Evolutionary conservation across 805 yeast species (phyloP), one percentile per base, ranked within the genome.

Genomic region (Torulaspora franciscae): DNA sequence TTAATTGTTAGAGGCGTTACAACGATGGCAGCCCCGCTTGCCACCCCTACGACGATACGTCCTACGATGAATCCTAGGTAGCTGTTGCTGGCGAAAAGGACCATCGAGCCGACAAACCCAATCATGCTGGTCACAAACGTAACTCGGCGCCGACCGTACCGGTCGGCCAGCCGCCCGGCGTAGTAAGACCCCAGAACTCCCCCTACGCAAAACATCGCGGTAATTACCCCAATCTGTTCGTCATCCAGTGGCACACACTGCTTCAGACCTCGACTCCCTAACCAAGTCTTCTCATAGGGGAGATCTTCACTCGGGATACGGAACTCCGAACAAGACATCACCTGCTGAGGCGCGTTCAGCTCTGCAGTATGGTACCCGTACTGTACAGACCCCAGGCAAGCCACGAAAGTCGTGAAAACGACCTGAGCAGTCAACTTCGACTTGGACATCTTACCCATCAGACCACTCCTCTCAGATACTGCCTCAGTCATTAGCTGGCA

Each of bases 361-460:
- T 90, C 97, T 1, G 96, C 83, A 83, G 91, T 82, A 62, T 93
- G 98, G 63, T 85, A 88, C 1, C 99, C 99, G 64, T 83, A 93
- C 64, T 89, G 97, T 9, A 90, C 70, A 2, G 95, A 79, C 2
- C 90, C 89, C 19, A 88, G 58, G 53, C 95, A 85, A 5, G 82
- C 79, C 9, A 85, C 78, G 1, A 73, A 58, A 1, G 78, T 76
- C 2, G 80, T 65, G 7, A 65, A 43, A 1, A 79, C 45, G 38
- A 82, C 65, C 7, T 46, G 45, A n/a, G 37, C 36, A 11, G 55
- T 52, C 15, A 54, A 29, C n/a, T 30, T 30, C 10, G 33, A 30
- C 10, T 14, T 13, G 3, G 17, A 15, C 33, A 30, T 30, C 19
- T 30, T 14, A 15, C 19, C 10, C 4, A 30, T 14, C 19, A 30